A percentile compares a stretch with the other conserved stretches of the same genome.
These are phyloP conservation scores for Canariomyces notabilis DNA, from an alignment of 2,329 filamentous ascomycete genomes.

Conservation along the genomic window DNA sequence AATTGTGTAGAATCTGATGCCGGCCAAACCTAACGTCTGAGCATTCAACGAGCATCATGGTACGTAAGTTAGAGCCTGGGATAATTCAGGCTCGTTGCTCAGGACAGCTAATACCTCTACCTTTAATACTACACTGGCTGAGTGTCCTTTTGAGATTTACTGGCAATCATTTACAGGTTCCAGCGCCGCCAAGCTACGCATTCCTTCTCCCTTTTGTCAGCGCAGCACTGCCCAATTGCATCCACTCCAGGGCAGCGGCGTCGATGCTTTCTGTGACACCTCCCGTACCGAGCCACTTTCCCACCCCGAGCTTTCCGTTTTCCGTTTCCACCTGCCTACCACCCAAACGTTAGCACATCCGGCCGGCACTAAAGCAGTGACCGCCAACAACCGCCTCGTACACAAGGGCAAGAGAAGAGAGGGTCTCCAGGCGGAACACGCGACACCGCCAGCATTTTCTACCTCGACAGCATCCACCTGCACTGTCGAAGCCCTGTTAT, in stretches of 20 bases:
- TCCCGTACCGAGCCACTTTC: too few relatives aligned
- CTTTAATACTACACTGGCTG: not conserved
- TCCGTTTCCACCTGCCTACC: constrained; percentile 5
- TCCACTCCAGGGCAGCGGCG: not conserved
- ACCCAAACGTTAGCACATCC: too few relatives aligned
- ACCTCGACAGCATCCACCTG: constrained; percentile 14
- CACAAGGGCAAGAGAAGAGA: constrained; percentile 8
- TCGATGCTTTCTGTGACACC: not conserved
- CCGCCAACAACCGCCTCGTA: constrained; percentile 2
- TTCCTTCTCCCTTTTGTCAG: not conserved
- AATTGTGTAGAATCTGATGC: constrained; percentile 1
- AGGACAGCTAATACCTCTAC: not conserved
- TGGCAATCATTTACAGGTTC: not conserved
- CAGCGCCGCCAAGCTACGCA: not conserved
- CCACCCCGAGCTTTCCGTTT: not conserved
- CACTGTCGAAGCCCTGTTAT: constrained; percentile 10
- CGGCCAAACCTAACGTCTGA: too few relatives aligned
- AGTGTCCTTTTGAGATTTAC: not conserved
- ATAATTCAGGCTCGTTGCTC: not conserved
- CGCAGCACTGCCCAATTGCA: not conserved
- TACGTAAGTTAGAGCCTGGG: not conserved
- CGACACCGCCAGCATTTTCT: constrained; percentile 14
- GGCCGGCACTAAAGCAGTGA: constrained; percentile 15
- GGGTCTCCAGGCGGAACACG: constrained; percentile 13
- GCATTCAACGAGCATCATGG: not conserved